These are phyloP conservation scores for Aspergillus eucalypticola DNA, from an alignment of 2,329 filamentous ascomycete genomes.

Conservation along the genomic window DNA sequence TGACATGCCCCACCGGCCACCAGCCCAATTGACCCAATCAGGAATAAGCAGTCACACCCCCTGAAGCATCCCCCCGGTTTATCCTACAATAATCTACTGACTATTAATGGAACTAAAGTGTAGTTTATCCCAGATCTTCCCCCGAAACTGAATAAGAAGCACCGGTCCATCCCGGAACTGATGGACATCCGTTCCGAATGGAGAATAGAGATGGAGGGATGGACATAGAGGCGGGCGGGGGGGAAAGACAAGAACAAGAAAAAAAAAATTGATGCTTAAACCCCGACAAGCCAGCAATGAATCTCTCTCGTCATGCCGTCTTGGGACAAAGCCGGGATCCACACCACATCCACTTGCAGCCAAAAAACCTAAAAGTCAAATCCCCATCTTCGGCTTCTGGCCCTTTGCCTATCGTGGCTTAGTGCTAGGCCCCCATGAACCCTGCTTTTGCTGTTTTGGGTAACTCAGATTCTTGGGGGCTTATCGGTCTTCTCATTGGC, in stretches of 20 bases:
- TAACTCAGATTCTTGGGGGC: slow-evolving; percentile 20
- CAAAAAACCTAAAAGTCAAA: slow-evolving; percentile 20
- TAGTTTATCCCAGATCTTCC: background rate
- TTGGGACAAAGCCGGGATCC: slow-evolving; percentile 16
- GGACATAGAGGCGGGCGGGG: no score
- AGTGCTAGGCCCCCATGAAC: background rate
- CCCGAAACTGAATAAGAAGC: background rate
- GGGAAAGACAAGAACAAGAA: no score
- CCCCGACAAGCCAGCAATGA: background rate
- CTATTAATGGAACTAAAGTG: background rate
- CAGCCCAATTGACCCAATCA: background rate
- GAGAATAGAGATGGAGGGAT: no score
- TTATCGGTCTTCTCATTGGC: background rate
- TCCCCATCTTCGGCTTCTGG: slow-evolving; percentile 9
- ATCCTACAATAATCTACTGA: no score
- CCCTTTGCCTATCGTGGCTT: slow-evolving; percentile 15
- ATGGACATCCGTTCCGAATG: background rate
- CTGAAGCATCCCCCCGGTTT: background rate
- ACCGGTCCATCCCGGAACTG: background rate
- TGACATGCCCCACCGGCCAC: slow-evolving; percentile 4
- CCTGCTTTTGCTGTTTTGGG: slow-evolving; percentile 27
- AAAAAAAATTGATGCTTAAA: background rate
- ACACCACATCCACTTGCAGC: slow-evolving; percentile 3
- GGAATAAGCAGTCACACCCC: background rate
- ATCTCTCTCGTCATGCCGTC: slow-evolving; percentile 21